A percentile compares a stretch with the other conserved stretches of the same genome.
Evolutionary conservation across 2,329 filamentous ascomycete species (phyloP).

Genomic region (Tricladium varicosporioides): DNA sequence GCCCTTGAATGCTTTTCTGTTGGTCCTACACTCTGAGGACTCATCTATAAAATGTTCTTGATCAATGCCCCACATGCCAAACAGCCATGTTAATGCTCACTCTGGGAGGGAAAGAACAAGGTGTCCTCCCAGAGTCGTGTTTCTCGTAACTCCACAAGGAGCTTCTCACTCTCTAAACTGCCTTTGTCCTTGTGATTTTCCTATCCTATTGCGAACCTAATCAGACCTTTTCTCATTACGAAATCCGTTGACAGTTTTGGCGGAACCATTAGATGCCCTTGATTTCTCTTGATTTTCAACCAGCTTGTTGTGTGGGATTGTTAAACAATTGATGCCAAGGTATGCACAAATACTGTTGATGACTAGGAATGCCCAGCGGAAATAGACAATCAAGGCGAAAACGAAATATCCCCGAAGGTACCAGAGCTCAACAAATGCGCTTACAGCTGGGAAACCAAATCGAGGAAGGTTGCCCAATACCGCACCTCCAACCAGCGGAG

Average conservation of each 20-base stretch:
- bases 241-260: conserved; percentile 22
- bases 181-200: background rate
- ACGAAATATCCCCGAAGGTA: conserved; percentile 85
- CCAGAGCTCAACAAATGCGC: conserved; percentile 64
- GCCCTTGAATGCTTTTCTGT: too few species aligned
- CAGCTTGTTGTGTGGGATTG: conserved; percentile 64
- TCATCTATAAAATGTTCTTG: too few species aligned
- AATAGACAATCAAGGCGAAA: conserved; percentile 83
- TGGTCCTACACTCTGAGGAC: too few species aligned
- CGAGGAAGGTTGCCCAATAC: conserved; percentile 78
- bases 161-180: background rate
- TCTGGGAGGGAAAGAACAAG: background rate
- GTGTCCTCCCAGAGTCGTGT: background rate
- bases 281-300: conserved; percentile 27
- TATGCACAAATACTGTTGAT: conserved; percentile 89
- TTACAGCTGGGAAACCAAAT: conserved; percentile 67
- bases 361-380: conserved; percentile 87
- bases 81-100: background rate
- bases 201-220: conserved; percentile 7
- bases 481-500: conserved; percentile 82
- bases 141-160: background rate
- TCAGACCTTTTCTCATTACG: conserved; percentile 28
- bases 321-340: conserved; percentile 91
- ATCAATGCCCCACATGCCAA: too few species aligned
- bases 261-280: conserved; percentile 23